Base-by-base conservation (phyloP, 768 basidiomycete species). In the Phylloporus arenicola region DNA sequence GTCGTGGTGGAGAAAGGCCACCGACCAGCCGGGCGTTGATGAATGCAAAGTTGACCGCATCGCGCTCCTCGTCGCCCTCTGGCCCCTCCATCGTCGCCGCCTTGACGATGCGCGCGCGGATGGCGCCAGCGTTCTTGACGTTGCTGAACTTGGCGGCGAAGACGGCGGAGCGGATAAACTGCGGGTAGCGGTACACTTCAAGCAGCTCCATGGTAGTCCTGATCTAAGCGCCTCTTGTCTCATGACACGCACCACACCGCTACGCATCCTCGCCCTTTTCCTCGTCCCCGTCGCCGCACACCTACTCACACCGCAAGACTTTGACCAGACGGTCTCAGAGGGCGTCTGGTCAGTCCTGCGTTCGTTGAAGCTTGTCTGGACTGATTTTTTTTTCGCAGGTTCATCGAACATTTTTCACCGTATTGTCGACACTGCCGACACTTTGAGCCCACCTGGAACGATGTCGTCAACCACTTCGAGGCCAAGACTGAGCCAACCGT, bases 1-100 rank as follows among this genome's bases (percentile, higher is more conserved):
- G 41, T 8, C 12, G 43, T 14, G 17, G 49, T 22, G n/a, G 43
- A 11, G 9, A 25, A 56, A 6, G n/a, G 5, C 16, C 30, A 67
- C 87, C 53, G 55, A 95, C 92, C 61, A 92, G 78, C 31, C 74
- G 75, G 19, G 89, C 91, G 64, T 97, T 87, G 61, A 98, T 74
- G 68, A 97, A 97, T 0, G 88, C 87, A 70, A 89, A 96, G 60
- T 93, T 90, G 57, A 96, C 78, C n/a, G 79, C 78, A 25, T 80
- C 81, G 45, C 90, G 78, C 59, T 89, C 86, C 13, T 57, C 59
- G 24, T 88, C 81, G 17, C 91, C 90, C 7, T 76, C 74, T 1
- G 65, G 66, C 0, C 84, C 87, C 16, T 72, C 64, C 38, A 80
- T 68, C 10, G 75, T 77, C 3, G 89, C 78, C 0, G 92, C 92